Evolutionary conservation across 2,329 filamentous ascomycete species (phyloP).

Genomic region (Fusarium citri): DNA sequence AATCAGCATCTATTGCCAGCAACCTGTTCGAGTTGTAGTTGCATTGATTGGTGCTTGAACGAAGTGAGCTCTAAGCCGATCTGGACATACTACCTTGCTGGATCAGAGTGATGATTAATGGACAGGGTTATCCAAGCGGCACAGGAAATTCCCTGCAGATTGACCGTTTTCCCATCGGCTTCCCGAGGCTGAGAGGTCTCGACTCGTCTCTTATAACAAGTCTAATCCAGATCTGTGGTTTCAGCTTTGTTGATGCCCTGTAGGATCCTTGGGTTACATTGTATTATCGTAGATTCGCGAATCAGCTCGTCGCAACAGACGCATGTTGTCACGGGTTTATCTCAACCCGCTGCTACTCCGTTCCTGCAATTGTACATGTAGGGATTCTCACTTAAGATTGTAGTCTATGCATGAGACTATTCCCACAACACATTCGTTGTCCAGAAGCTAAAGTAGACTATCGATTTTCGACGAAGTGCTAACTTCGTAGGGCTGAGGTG

Average conservation of each 20-base stretch:
- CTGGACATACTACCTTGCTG: not conserved
- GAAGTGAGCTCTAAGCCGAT: not conserved
- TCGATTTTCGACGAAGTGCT: not conserved
- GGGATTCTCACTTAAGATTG: no score
- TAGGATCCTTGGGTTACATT: not conserved
- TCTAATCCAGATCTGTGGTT: not conserved
- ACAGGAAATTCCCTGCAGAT: not conserved
- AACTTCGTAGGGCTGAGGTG: not conserved
- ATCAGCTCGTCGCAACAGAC: not conserved
- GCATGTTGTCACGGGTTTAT: rapidly evolving
- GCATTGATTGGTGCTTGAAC: not conserved
- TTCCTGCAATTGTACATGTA: no score
- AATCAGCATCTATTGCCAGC: no score
- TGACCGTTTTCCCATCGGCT: not conserved
- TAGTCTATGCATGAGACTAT: not conserved
- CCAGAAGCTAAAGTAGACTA: not conserved
- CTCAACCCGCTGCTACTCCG: no score
- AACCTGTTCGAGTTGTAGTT: not conserved
- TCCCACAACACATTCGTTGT: not conserved
- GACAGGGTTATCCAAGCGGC: not conserved
- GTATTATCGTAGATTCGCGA: not conserved
- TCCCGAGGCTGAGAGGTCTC: not conserved
- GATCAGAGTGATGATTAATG: not conserved
- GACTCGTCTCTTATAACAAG: not conserved
- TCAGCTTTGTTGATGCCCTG: rapidly evolving